These are phyloP conservation scores for Trypanosomatidae sp. DNA, from an alignment of 208 protist species.

Conservation along the genomic window DNA sequence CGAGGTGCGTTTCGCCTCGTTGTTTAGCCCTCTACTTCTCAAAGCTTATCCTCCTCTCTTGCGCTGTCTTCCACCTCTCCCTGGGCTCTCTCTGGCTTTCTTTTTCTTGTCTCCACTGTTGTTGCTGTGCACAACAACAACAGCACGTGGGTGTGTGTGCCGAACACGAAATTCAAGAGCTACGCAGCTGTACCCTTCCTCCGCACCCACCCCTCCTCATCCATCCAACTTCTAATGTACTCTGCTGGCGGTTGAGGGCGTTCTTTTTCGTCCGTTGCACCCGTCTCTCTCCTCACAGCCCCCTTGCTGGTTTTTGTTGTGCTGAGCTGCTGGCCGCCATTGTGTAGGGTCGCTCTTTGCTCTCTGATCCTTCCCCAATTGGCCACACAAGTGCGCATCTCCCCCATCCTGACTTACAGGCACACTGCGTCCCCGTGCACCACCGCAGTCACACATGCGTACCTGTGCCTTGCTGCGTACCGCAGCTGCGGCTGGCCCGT, in stretches of 20 bases:
- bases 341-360: background rate
- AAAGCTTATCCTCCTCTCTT: background rate
- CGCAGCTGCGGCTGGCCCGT: constrained; percentile 6
- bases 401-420: background rate
- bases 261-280: background rate
- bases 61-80: background rate
- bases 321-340: background rate
- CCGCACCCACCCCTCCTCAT: background rate
- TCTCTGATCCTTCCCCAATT: background rate
- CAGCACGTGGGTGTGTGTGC: background rate
- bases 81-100: background rate
- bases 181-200: background rate
- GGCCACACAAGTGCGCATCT: background rate
- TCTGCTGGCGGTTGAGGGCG: background rate
- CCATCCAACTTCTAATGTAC: background rate
- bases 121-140: background rate
- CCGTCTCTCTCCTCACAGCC: background rate
- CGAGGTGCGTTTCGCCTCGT: background rate
- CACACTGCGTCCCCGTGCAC: background rate
- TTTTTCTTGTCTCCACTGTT: background rate
- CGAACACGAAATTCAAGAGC: background rate
- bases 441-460: constrained; percentile 1
- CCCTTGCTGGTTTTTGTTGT: background rate
- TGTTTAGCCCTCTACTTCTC: background rate
- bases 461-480: constrained; percentile 13